Conservation (phyloP, 306 rosid species). For the Pyrus pyrifolia region DNA sequence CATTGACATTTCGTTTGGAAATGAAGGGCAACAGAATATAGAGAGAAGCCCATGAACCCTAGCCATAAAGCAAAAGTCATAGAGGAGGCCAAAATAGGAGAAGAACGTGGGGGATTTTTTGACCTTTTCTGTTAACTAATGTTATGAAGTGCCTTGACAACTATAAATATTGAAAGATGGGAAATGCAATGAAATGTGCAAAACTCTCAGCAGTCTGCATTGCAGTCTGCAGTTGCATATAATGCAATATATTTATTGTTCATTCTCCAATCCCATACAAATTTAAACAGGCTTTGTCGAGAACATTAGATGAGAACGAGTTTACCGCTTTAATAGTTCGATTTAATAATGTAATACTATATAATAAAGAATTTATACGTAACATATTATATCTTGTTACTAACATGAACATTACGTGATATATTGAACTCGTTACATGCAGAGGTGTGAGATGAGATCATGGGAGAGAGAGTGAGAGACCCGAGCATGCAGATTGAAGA, state of each 20-base stretch:
- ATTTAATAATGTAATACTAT: too few species aligned
- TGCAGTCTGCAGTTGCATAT: background rate
- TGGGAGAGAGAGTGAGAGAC: background rate
- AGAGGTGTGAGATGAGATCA: background rate
- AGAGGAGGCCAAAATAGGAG: constrained; percentile 20
- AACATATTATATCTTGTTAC: too few species aligned
- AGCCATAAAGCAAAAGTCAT: constrained; percentile 15
- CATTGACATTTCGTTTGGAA: background rate
- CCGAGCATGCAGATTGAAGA: constrained; percentile 53
- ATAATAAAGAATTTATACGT: too few species aligned
- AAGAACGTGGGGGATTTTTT: constrained; percentile 26
- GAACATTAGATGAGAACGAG: too few species aligned
- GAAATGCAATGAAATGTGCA: background rate
- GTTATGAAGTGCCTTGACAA: constrained; percentile 2
- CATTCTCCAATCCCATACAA: background rate
- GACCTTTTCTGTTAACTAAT: constrained; percentile 18
- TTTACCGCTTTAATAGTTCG: too few species aligned
- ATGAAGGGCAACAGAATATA: background rate
- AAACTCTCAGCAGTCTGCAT: background rate
- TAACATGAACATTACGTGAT: too few species aligned
- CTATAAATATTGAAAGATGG: background rate
- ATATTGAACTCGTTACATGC: too few species aligned
- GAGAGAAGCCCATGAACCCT: constrained; percentile 35
- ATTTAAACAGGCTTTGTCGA: background rate
- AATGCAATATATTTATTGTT: background rate